Evolutionary conservation across 2,329 filamentous ascomycete genomes (phyloP), one percentile per base, ranked within the genome.

Genomic region (Fusarium nygamai): DNA sequence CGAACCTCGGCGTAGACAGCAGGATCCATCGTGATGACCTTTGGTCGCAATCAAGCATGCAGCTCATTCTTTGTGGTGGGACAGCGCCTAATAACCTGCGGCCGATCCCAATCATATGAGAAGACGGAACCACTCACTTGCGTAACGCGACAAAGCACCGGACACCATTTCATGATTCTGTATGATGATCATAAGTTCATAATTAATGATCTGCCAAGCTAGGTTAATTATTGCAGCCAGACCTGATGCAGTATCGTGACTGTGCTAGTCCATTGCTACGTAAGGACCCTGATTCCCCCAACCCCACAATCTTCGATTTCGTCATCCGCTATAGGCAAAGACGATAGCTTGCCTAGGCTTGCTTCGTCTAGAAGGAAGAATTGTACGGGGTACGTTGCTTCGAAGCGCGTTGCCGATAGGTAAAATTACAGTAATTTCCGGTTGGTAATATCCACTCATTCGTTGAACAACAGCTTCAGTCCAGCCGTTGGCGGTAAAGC

Each of bases 351-450:
- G 51, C 47, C 48, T 57, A 60, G 50, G 64, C 67, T 74, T 74
- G 50, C 36, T 41, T 64, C 69, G 48, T 75, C 50, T 70, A 62
- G 33, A 39, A 33, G 33, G 34, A 60, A 68, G 34, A 57, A 41
- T 34, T 46, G 46, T 31, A 36, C 19, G n/a, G 50, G n/a, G 33
- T 53, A 64, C 29, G 39, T 57, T 46, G 53, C 33, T 53, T 69
- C 31, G 9, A 69, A 58, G 54, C 60, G 29, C 44, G 53, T 60
- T 61, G 41, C 39, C 20, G 19, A 60, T 57, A 34, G 43, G 24
- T 68, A 54, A 74, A 67, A 74, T 74, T 74, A 43, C 72, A 38
- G 34, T 63, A 69, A 74, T 75, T 60, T 75, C 72, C 72, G 61
- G 53, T 41, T 44, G 27, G 50, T 33, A 53, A 50, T 53, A 48